These are phyloP conservation scores for Pyricularia grisea DNA, from an alignment of 2,329 filamentous ascomycete species.

Conservation along the genomic window DNA sequence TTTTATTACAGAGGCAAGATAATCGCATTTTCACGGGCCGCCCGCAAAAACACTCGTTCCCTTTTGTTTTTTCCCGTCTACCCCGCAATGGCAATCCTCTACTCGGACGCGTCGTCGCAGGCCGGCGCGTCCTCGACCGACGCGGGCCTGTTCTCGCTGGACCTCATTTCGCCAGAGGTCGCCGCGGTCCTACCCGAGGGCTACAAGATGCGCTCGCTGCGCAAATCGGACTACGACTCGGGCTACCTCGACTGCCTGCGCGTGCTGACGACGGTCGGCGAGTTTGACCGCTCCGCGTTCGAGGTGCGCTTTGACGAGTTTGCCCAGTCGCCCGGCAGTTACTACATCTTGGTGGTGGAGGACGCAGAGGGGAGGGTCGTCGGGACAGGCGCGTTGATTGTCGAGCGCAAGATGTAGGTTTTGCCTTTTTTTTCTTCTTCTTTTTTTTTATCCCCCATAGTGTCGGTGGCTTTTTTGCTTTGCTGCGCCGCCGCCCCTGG, in stretches of 20 bases:
- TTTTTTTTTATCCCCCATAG: background rate
- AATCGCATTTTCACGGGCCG: background rate
- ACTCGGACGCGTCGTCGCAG: background rate
- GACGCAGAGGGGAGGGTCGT: conserved; percentile 64
- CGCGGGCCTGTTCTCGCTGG: conserved; percentile 64
- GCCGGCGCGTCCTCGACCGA: conserved; percentile 9
- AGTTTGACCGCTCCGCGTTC: conserved; percentile 68
- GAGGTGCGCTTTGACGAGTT: conserved; percentile 78
- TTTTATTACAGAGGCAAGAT: too few species aligned
- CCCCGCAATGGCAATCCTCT: conserved; percentile 4
- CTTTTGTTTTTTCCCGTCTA: too few species aligned
- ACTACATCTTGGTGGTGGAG: conserved; percentile 81
- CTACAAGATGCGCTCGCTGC: conserved; percentile 75
- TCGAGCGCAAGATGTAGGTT: conserved; percentile 86
- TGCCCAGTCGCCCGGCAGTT: conserved; percentile 59
- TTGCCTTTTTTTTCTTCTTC: background rate
- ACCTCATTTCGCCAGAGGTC: conserved; percentile 71
- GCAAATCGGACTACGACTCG: conserved; percentile 64
- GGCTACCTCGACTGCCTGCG: conserved; percentile 88
- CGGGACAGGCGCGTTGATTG: conserved; percentile 82
- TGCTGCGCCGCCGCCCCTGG: too few species aligned
- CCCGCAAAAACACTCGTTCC: background rate
- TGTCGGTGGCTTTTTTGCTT: too few species aligned
- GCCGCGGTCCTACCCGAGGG: conserved; percentile 63
- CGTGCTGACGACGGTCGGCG: conserved; percentile 87